phyloP scores from a whole-genome alignment of 2,329 filamentous ascomycete genomes.

The Mycogone perniciosa region DNA sequence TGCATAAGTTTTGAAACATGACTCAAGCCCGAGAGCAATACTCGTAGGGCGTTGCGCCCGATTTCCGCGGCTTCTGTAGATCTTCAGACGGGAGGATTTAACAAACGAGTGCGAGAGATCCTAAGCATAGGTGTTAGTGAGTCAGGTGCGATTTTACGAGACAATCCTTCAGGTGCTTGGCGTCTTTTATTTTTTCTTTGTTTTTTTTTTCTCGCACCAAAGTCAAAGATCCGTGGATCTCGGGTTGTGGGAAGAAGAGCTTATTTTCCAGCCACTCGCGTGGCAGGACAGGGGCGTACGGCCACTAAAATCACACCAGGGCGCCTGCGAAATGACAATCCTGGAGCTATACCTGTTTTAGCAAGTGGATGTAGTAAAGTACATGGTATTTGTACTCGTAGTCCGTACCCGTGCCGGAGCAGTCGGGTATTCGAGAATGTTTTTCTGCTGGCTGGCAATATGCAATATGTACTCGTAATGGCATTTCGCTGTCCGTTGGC shows the following conservation, averaged over 20 bases:
- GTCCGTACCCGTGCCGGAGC: not conserved
- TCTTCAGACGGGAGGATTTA: too few species aligned
- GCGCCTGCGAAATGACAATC: not conserved
- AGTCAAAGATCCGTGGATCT: not conserved
- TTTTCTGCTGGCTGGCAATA: too few species aligned
- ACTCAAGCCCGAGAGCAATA: too few species aligned
- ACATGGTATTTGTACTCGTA: not conserved
- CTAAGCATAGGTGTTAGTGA: too few species aligned
- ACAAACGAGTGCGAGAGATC: too few species aligned
- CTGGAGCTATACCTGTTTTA: not conserved
- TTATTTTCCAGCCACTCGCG: constrained; percentile 5
- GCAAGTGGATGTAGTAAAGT: not conserved
- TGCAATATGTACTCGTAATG: too few species aligned
- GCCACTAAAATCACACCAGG: not conserved
- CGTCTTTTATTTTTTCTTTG: not conserved
- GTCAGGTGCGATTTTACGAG: not conserved
- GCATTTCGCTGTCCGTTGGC: too few species aligned
- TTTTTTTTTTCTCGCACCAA: too few species aligned
- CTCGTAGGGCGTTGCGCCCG: too few species aligned
- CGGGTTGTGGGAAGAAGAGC: constrained; percentile 2
- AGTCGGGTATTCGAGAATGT: too few species aligned
- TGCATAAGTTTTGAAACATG: too few species aligned
- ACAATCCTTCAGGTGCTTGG: constrained; percentile 4
- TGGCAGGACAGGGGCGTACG: not conserved
- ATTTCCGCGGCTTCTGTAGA: too few species aligned